phyloP scores from a whole-genome alignment of 495 filamentous ascomycete species.

The Cairneyella variabilis region DNA sequence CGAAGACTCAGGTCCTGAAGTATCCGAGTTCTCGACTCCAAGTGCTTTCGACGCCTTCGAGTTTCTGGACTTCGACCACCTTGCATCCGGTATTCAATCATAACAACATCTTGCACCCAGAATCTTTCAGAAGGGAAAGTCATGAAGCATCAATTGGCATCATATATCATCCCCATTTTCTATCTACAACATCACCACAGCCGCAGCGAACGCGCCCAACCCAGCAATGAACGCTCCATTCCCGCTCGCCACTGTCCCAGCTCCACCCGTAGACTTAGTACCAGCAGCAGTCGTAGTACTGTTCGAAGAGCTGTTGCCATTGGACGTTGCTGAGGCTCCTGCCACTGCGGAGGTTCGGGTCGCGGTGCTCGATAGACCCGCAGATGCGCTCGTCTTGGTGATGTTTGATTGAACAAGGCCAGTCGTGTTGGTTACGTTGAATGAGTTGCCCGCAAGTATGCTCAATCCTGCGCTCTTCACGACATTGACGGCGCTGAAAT shows the following conservation, averaged over 20 bases:
- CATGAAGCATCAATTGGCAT: neutral
- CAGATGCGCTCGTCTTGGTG: neutral
- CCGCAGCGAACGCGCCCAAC: constrained; percentile 16
- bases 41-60: too few relatives aligned
- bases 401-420: constrained; percentile 3
- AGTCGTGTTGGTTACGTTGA: constrained; percentile 20
- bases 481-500: constrained; percentile 13
- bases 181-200: constrained; percentile 13
- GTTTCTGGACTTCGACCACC: neutral
- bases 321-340: neutral
- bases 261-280: neutral
- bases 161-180: neutral
- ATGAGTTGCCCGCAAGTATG: constrained; percentile 15
- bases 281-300: neutral
- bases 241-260: neutral
- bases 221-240: constrained; percentile 14
- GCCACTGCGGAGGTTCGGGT: neutral
- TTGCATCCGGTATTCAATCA: neutral
- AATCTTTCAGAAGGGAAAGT: neutral
- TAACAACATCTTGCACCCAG: neutral
- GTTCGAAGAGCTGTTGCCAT: neutral
- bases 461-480: constrained; percentile 7
- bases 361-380: neutral
- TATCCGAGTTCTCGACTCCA: too few relatives aligned
- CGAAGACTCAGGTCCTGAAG: too few relatives aligned